Percentiles rank a stretch among this genome's conserved stretches.
phyloP scores from a whole-genome alignment of 768 basidiomycete genomes.

The Mrakia hoshinonis region DNA sequence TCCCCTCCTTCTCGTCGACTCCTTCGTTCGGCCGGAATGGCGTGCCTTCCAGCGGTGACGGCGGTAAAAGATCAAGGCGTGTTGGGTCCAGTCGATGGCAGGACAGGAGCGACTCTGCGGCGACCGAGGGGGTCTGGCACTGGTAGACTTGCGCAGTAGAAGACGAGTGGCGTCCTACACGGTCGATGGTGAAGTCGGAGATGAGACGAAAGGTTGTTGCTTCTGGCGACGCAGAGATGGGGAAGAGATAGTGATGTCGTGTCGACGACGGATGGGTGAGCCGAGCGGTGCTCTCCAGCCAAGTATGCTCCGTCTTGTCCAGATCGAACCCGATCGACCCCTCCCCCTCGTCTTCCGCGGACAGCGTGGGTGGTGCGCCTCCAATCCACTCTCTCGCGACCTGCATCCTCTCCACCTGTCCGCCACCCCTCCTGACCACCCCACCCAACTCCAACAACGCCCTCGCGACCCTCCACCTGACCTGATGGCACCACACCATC shows the following conservation, averaged over 20 bases:
- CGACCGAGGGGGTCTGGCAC: neutral
- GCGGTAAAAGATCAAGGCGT: slow-evolving; percentile 6
- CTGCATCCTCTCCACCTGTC: slow-evolving; percentile 44
- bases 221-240: neutral
- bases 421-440: slow-evolving; percentile 36
- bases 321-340: slow-evolving; percentile 40
- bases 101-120: neutral
- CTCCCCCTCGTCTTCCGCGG: slow-evolving; percentile 27
- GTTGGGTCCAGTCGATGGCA: neutral
- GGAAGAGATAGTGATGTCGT: slow-evolving; percentile 11
- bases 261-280: neutral
- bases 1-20: slow-evolving; percentile 14
- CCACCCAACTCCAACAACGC: slow-evolving; percentile 53
- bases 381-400: slow-evolving; percentile 48
- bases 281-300: neutral
- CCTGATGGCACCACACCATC: slow-evolving; percentile 98
- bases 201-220: neutral
- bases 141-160: neutral
- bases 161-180: neutral
- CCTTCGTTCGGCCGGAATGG: slow-evolving; percentile 8
- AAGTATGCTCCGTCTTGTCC: slow-evolving; percentile 45
- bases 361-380: slow-evolving; percentile 39
- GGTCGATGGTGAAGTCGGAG: neutral
- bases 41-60: neutral
- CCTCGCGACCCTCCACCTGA: slow-evolving; percentile 78